phyloP scores from a whole-genome alignment of 805 yeast genomes.

The Metschnikowia koreensis region DNA sequence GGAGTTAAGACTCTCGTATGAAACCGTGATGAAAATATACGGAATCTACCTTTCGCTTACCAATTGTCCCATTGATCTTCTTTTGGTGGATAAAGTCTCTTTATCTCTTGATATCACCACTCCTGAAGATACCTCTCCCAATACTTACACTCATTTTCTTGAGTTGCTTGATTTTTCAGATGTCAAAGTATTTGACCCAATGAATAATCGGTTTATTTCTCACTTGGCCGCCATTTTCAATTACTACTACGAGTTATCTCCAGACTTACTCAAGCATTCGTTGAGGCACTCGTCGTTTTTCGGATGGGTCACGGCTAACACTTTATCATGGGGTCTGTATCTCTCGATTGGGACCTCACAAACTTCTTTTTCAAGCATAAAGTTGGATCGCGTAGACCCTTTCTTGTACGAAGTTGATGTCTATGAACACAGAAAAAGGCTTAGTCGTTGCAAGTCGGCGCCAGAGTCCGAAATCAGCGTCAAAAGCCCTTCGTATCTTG shows the following conservation, averaged over 20 bases:
- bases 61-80: conserved; percentile 22
- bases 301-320: conserved; percentile 19
- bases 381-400: conserved; percentile 17
- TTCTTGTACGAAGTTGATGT: conserved; percentile 19
- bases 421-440: conserved; percentile 14
- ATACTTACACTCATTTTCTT: conserved; percentile 21
- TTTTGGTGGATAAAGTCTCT: conserved; percentile 20
- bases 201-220: conserved; percentile 22
- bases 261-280: conserved; percentile 15
- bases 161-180: conserved; percentile 16
- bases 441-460: not conserved
- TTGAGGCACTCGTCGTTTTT: conserved; percentile 16
- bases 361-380: conserved; percentile 17
- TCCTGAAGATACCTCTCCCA: conserved; percentile 20
- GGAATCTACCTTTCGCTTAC: conserved; percentile 26
- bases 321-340: conserved; percentile 13
- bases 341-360: conserved; percentile 17
- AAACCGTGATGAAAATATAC: conserved; percentile 26
- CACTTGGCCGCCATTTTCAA: conserved; percentile 25
- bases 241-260: conserved; percentile 20
- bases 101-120: conserved; percentile 32
- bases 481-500: conserved; percentile 14
- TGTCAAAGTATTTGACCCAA: not conserved
- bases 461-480: conserved; percentile 3
- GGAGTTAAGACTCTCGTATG: conserved; percentile 18